Base-by-base conservation (phyloP, 345 rosid genomes). In the Murraya koenigii region DNA sequence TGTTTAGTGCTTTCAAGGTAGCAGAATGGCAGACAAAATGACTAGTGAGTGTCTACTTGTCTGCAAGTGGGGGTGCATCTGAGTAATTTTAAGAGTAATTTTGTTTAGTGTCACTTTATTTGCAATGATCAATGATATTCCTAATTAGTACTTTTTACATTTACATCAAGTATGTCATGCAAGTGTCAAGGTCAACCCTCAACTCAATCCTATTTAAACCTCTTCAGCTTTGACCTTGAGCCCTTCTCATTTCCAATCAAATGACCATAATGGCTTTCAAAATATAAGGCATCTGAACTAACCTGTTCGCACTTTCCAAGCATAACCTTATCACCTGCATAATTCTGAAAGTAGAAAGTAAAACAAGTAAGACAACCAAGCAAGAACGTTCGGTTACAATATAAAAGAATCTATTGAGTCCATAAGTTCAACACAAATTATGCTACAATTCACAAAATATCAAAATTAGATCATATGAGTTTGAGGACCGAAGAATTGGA, bases 301-400 rank as follows among this genome's bases (percentile, higher is more conserved):
- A 92, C 99, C 98, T 91, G 94, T 86, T 96, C 99, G 74, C 99
- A 96, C 90, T 91, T 96, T 85, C 99, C 99, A 78, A 94, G 97
- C 94, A 86, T 89, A 84, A 89, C 93, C 86, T 90, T 94, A 85
- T 87, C 86, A 69, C 99, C 98, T 25, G 87, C 79, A 84, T 93
- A 94, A 81, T 94, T 94, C 99, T 94, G 92, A 75, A 80, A 77
- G 74, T 28, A 59, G 17, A 28, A 79, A 83, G 68, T 74, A 62
- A 28, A 81, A 32, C 59, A 35, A 71, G 80, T 66, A 71, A 82
- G 74, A 74, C 61, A 59, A 60, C 59, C 26, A 47, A 23, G 68
- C 39, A 74, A 20, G 75, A 71, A 55, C 19, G 30, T 55, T 55
- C 33, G 22, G 26, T 41, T 47, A 7, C 56, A 22, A 54, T 30